A percentile compares a stretch with the other conserved stretches of the same genome.
phyloP scores from a whole-genome alignment of 202 grass and related monocot genomes.

The Panicum virgatum region DNA sequence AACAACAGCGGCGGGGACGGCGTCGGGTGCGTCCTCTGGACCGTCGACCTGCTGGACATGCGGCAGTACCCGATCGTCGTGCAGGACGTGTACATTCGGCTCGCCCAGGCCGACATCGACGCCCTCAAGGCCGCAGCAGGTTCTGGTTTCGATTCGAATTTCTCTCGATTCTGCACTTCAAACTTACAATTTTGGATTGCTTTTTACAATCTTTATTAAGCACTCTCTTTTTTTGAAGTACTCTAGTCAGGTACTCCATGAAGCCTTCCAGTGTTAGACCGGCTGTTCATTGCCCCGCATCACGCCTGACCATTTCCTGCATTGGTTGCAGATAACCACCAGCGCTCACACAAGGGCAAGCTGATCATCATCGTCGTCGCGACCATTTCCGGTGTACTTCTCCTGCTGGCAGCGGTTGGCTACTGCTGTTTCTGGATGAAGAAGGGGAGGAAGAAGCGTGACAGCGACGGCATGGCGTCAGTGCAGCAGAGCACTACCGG shows the following conservation, averaged over 20 bases:
- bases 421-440: slow-evolving; percentile 32
- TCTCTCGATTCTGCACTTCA: neutral
- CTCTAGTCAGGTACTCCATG: neutral
- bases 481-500: neutral
- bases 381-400: slow-evolving; percentile 1
- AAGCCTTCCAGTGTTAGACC: neutral
- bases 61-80: slow-evolving; percentile 34
- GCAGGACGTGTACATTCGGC: slow-evolving; percentile 61
- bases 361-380: slow-evolving; percentile 6
- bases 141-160: neutral
- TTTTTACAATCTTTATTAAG: too few relatives aligned
- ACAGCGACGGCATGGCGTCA: neutral
- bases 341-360: neutral
- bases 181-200: neutral
- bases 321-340: slow-evolving; percentile 7
- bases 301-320: neutral
- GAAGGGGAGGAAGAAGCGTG: neutral
- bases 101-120: slow-evolving; percentile 49
- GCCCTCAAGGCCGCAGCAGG: slow-evolving; percentile 30
- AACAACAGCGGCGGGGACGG: slow-evolving; percentile 44
- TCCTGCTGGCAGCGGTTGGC: slow-evolving; percentile 1
- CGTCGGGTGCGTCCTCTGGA: slow-evolving; percentile 70
- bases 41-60: slow-evolving; percentile 58
- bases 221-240: too few relatives aligned
- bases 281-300: neutral